Percentiles rank a stretch among this genome's conserved stretches.
Conservation (phyloP, 78 protist genomes). For the Polysphondylium violaceum region DNA sequence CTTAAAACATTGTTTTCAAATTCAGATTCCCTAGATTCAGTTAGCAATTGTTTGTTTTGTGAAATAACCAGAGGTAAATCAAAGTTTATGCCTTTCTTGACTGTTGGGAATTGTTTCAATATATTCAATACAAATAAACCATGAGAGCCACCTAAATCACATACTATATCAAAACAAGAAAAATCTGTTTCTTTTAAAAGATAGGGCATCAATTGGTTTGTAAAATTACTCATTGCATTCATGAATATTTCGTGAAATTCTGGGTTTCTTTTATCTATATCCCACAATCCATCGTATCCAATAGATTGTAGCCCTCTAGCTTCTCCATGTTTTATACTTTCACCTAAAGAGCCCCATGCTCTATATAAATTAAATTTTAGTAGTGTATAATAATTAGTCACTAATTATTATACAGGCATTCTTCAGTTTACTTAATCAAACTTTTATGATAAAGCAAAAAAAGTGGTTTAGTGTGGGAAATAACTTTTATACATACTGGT, state of each 20-base stretch:
- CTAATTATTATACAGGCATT: no score
- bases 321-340: no score
- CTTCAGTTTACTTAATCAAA: neutral
- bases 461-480: no score
- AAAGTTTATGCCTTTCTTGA: neutral
- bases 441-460: no score
- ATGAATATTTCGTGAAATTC: conserved; percentile 2
- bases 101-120: neutral
- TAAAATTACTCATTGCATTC: neutral
- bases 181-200: neutral
- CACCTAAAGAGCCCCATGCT: no score
- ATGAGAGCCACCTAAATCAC: conserved; percentile 40
- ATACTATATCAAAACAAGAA: neutral
- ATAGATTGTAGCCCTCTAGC: neutral
- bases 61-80: neutral
- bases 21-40: neutral
- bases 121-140: conserved; percentile 11
- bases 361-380: no score
- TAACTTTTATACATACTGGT: no score
- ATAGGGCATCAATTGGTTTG: neutral
- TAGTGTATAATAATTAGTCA: no score
- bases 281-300: conserved; percentile 1
- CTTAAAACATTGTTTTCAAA: no score
- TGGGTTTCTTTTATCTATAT: neutral
- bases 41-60: neutral